Conservation (phyloP, 2,329 filamentous ascomycete genomes). For the Aspergillus nomiae region DNA sequence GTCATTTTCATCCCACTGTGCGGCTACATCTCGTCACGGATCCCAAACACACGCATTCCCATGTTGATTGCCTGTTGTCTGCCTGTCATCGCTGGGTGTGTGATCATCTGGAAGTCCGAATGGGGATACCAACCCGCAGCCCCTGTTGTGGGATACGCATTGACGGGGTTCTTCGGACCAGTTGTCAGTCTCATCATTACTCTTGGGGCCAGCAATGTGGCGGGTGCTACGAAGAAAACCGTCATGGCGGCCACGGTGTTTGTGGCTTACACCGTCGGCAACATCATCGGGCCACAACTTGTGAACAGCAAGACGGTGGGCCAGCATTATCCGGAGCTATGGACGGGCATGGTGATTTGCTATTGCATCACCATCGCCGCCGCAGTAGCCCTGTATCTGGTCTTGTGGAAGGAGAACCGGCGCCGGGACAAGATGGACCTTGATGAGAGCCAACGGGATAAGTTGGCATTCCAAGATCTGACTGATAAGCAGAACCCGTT, state of each 20-base stretch:
- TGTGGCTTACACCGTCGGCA: slow-evolving; percentile 73
- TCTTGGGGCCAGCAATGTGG: slow-evolving; percentile 67
- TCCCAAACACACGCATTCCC: slow-evolving; percentile 65
- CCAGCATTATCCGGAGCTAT: slow-evolving; percentile 70
- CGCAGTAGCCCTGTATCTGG: slow-evolving; percentile 57
- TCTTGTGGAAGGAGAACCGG: slow-evolving; percentile 63
- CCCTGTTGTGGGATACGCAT: slow-evolving; percentile 70
- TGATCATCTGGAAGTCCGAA: slow-evolving; percentile 70
- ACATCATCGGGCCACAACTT: slow-evolving; percentile 74
- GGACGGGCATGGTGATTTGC: slow-evolving; percentile 68
- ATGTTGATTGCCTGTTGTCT: slow-evolving; percentile 68
- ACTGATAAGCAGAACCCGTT: slow-evolving; percentile 70
- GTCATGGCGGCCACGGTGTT: slow-evolving; percentile 75
- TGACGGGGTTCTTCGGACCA: slow-evolving; percentile 72
- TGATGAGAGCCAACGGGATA: slow-evolving; percentile 64
- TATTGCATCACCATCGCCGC: slow-evolving; percentile 69
- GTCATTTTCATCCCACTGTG: slow-evolving; percentile 66
- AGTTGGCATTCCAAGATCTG: slow-evolving; percentile 67
- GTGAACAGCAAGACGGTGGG: slow-evolving; percentile 66
- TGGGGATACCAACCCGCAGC: slow-evolving; percentile 66
- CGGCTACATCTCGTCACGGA: slow-evolving; percentile 63
- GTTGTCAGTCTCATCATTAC: slow-evolving; percentile 66
- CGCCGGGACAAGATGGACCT: slow-evolving; percentile 51
- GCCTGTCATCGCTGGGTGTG: slow-evolving; percentile 73
- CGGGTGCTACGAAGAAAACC: slow-evolving; percentile 76